Evolutionary conservation across 202 grass and related monocot genomes (phyloP).

Genomic region (Digitaria exilis): DNA sequence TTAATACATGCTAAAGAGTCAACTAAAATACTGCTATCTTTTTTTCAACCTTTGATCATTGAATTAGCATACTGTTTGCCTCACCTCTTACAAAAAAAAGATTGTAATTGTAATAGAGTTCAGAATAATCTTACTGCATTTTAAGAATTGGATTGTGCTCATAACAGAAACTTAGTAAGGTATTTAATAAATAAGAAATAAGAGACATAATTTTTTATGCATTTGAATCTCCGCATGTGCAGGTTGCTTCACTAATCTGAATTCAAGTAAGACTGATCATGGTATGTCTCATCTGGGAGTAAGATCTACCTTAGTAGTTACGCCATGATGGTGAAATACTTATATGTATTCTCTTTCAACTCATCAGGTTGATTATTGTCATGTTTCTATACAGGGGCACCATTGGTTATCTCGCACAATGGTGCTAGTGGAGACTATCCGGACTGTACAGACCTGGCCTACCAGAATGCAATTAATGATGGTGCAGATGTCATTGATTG

Average conservation of each 20-base stretch:
- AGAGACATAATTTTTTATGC: conserved; percentile 15
- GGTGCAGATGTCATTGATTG: conserved; percentile 97
- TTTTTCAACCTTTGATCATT: neutral
- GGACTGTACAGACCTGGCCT: conserved; percentile 86
- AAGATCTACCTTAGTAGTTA: conserved; percentile 21
- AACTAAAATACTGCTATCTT: neutral
- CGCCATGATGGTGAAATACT: neutral
- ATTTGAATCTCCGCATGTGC: conserved; percentile 3
- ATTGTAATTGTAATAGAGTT: neutral
- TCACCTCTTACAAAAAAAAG: no score
- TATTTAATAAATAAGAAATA: neutral
- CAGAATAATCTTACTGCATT: neutral
- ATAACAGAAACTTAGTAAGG: neutral
- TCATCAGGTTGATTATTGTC: conserved; percentile 27
- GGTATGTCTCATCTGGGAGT: conserved; percentile 56
- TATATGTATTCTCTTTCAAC: conserved; percentile 13
- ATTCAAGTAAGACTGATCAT: conserved; percentile 52
- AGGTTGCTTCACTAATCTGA: conserved; percentile 67
- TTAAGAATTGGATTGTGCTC: neutral
- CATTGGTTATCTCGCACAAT: conserved; percentile 82
- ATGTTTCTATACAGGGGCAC: conserved; percentile 55
- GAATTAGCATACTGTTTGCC: neutral
- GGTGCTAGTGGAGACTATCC: conserved; percentile 91
- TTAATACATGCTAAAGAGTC: conserved; percentile 21
- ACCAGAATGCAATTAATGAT: conserved; percentile 55